A percentile compares a stretch with the other conserved stretches of the same genome.
Conservation (phyloP, 2,329 filamentous ascomycete genomes). For the Colletotrichum liaoningense region DNA sequence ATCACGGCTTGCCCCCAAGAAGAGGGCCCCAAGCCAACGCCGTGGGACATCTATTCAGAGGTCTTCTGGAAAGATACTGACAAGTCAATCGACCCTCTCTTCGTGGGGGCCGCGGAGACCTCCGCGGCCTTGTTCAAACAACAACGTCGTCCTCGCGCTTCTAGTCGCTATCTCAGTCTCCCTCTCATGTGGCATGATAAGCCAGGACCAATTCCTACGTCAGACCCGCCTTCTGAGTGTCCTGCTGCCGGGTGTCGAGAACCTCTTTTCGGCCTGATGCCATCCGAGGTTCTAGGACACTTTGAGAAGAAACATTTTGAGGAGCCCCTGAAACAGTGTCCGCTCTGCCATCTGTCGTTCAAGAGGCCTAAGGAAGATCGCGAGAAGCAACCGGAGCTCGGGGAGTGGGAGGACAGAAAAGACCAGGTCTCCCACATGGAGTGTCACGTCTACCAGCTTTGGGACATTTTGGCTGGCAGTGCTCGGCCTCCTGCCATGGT, state of each 20-base stretch:
- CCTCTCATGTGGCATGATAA: conserved; percentile 34
- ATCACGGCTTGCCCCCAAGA: conserved; percentile 12
- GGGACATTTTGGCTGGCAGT: conserved; percentile 19
- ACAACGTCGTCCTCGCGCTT: conserved; percentile 7
- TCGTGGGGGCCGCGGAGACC: conserved; percentile 10
- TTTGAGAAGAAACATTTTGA: conserved; percentile 32
- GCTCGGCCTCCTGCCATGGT: neutral
- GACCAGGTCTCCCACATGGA: conserved; percentile 35
- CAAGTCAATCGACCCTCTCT: conserved; percentile 26
- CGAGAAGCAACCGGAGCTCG: neutral
- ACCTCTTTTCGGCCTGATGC: conserved; percentile 30
- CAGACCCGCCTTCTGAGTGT: conserved; percentile 33
- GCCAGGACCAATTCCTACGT: conserved; percentile 6
- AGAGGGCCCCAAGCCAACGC: conserved; percentile 1
- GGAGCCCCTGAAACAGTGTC: conserved; percentile 22
- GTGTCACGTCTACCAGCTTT: conserved; percentile 36
- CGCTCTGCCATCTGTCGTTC: conserved; percentile 34
- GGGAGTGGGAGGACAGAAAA: conserved; percentile 1
- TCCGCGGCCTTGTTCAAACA: neutral
- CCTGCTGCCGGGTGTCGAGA: conserved; percentile 14
- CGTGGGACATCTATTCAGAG: conserved; percentile 34
- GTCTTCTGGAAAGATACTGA: conserved; percentile 16
- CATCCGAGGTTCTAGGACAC: conserved; percentile 31
- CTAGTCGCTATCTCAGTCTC: conserved; percentile 13
- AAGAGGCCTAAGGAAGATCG: conserved; percentile 5